Evolutionary conservation across 2,329 filamentous ascomycete species (phyloP).

Genomic region (Beauveria pseudobassiana): DNA sequence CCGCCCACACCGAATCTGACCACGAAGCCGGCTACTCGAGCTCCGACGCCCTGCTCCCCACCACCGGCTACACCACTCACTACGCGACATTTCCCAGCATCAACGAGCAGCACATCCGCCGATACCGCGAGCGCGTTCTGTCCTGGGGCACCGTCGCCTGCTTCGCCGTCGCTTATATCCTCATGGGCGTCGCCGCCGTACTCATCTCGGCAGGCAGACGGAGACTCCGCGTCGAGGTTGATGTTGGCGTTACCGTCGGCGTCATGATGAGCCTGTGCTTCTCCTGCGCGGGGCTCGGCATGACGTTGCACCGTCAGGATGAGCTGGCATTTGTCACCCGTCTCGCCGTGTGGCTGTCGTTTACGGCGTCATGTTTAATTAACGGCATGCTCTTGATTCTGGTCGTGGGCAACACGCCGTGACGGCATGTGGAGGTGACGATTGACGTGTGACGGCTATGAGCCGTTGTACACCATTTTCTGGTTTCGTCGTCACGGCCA

Average conservation of each 20-base stretch:
- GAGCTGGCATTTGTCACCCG: conserved; percentile 35
- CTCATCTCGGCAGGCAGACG: conserved; percentile 62
- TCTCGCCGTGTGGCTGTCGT: conserved; percentile 30
- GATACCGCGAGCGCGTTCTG: conserved; percentile 48
- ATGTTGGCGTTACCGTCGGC: conserved; percentile 63
- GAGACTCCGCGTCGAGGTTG: conserved; percentile 62
- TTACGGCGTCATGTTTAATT: conserved; percentile 31
- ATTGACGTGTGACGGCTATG: no score
- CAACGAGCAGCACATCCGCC: conserved; percentile 39
- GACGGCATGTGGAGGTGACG: conserved; percentile 6
- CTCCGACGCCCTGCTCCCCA: conserved; percentile 39
- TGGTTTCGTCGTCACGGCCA: no score
- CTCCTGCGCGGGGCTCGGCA: conserved; percentile 52
- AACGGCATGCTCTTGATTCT: conserved; percentile 37
- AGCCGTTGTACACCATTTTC: no score
- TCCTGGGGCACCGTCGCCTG: conserved; percentile 44
- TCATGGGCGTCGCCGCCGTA: conserved; percentile 57
- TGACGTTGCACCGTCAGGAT: conserved; percentile 46
- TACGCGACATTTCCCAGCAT: conserved; percentile 47
- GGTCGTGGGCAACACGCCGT: conserved; percentile 32
- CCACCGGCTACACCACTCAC: conserved; percentile 44
- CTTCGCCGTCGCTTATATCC: conserved; percentile 52
- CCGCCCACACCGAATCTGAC: conserved; percentile 31
- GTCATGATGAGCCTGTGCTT: conserved; percentile 60
- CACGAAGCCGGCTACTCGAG: conserved; percentile 46